Percentiles rank a stretch among this genome's conserved stretches.
These are phyloP conservation scores for Huntiella omanensis DNA, from an alignment of 2,329 filamentous ascomycete species.

Conservation along the genomic window DNA sequence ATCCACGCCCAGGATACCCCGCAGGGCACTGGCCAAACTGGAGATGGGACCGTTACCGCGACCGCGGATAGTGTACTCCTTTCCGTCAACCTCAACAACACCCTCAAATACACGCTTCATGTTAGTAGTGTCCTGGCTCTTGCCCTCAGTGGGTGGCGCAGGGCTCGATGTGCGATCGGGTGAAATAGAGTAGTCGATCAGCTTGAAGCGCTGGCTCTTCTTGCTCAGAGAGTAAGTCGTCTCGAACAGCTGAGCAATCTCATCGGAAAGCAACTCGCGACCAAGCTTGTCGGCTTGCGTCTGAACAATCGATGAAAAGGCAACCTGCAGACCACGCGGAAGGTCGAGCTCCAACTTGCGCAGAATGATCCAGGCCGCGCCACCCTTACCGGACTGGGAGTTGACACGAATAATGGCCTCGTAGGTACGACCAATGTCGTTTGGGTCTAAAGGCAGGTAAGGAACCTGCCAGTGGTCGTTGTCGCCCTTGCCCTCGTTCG, in stretches of 20 bases:
- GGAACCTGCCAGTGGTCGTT: constrained; percentile 68
- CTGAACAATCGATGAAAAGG: constrained; percentile 79
- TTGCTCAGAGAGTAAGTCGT: constrained; percentile 66
- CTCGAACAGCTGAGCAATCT: constrained; percentile 81
- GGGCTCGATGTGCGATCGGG: constrained; percentile 66
- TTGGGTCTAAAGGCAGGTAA: constrained; percentile 81
- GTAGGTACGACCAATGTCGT: constrained; percentile 91
- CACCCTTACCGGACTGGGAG: constrained; percentile 87
- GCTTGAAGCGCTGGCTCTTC: constrained; percentile 58
- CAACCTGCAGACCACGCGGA: constrained; percentile 77
- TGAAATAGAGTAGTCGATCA: constrained; percentile 82
- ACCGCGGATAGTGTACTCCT: constrained; percentile 61
- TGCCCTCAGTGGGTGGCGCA: constrained; percentile 45
- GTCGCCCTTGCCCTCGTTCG: constrained; percentile 35
- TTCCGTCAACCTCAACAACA: constrained; percentile 62
- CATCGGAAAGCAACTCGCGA: constrained; percentile 63
- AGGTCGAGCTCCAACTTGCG: constrained; percentile 79
- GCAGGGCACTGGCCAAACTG: constrained; percentile 65
- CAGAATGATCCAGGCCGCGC: constrained; percentile 84
- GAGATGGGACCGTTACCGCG: constrained; percentile 83
- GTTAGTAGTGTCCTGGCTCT: constrained; percentile 59
- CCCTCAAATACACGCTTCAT: constrained; percentile 70
- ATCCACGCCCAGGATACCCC: constrained; percentile 53
- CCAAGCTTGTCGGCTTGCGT: constrained; percentile 58
- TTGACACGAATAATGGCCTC: constrained; percentile 97